phyloP scores from a whole-genome alignment of 768 basidiomycete genomes.

The Brasilioporus rufonigricans region DNA sequence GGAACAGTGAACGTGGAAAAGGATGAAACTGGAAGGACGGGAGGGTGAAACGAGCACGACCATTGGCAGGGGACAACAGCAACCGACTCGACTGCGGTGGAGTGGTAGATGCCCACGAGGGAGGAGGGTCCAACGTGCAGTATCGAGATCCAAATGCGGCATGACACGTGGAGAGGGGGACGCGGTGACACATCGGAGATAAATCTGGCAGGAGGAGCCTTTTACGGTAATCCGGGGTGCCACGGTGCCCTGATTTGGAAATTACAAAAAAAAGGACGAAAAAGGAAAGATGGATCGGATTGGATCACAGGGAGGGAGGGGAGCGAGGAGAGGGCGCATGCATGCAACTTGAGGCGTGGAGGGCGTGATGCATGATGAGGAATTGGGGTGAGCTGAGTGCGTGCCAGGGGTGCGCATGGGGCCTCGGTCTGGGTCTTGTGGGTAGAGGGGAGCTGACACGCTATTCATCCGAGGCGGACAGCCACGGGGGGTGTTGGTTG shows the following conservation, averaged over 20 bases:
- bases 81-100: constrained; percentile 23
- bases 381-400: constrained; percentile 28
- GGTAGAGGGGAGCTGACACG: constrained; percentile 24
- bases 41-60: neutral
- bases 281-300: constrained; percentile 20
- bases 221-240: constrained; percentile 32
- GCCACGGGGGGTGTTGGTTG: constrained; percentile 14
- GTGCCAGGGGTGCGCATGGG: constrained; percentile 13
- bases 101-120: constrained; percentile 15
- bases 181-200: constrained; percentile 22
- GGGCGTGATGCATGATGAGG: too few relatives aligned
- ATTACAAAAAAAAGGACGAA: constrained; percentile 11
- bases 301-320: neutral
- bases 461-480: constrained; percentile 13
- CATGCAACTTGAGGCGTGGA: constrained; percentile 26
- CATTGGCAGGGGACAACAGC: neutral
- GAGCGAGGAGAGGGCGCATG: constrained; percentile 11
- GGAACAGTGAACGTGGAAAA: constrained; percentile 12
- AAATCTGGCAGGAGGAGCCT: constrained; percentile 20
- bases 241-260: constrained; percentile 22
- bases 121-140: constrained; percentile 4
- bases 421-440: constrained; percentile 25
- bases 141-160: constrained; percentile 23
- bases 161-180: constrained; percentile 22
- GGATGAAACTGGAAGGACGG: constrained; percentile 1